Evolutionary conservation across 164 flowering plant species (phyloP).

Genomic region (Berberis thunbergii): DNA sequence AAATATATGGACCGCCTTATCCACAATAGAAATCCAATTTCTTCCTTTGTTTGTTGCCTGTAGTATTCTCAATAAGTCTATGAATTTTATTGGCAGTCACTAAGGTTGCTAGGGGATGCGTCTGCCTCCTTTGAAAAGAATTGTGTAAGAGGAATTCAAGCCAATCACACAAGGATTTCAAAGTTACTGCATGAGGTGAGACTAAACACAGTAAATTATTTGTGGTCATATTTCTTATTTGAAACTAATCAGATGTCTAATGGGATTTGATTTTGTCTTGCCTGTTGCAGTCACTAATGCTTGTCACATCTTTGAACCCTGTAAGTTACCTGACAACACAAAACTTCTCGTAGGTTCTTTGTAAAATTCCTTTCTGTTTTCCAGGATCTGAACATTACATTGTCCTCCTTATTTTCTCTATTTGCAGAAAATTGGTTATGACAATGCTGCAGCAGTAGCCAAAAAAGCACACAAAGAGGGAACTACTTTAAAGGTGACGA

Average conservation of each 20-base stretch:
- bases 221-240: neutral
- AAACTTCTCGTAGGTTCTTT: neutral
- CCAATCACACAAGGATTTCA: conserved; percentile 77
- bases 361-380: neutral
- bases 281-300: conserved; percentile 95
- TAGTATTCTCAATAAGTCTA: neutral
- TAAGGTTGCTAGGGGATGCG: conserved; percentile 92
- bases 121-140: conserved; percentile 95
- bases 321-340: conserved; percentile 39
- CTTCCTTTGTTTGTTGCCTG: neutral
- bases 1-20: too few relatives aligned
- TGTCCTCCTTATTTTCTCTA: neutral
- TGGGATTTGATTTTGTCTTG: conserved; percentile 8
- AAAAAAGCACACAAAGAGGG: conserved; percentile 98
- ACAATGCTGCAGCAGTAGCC: conserved; percentile 97
- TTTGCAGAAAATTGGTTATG: conserved; percentile 91
- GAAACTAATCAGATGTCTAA: conserved; percentile 10
- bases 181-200: conserved; percentile 88
- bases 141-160: conserved; percentile 90
- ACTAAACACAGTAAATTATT: neutral
- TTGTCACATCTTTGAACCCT: conserved; percentile 90
- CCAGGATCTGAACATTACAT: conserved; percentile 1
- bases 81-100: conserved; percentile 43
- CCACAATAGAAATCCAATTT: too few relatives aligned
- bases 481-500: conserved; percentile 64